phyloP scores from a whole-genome alignment of 352 stramenopile species.

The Salisapilia sapeloensis region DNA sequence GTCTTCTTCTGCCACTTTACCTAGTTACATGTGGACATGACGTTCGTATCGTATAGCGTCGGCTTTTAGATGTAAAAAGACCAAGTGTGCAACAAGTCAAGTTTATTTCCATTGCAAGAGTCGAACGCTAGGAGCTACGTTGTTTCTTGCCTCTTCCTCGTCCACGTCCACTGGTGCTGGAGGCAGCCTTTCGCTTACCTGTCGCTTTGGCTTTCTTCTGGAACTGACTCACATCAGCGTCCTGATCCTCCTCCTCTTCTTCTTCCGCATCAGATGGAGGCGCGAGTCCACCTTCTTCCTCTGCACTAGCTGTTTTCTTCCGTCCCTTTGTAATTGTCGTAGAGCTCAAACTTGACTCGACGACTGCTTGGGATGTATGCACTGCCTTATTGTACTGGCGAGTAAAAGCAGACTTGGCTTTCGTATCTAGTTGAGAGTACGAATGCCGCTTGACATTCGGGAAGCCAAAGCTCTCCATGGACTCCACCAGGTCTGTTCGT shows the following conservation, averaged over 20 bases:
- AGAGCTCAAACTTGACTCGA: conserved; percentile 55
- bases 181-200: conserved; percentile 36
- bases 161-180: conserved; percentile 16
- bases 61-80: too few relatives aligned
- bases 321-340: conserved; percentile 63
- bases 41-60: too few relatives aligned
- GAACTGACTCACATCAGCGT: conserved; percentile 59
- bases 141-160: not conserved
- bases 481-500: conserved; percentile 95
- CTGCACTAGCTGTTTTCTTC: conserved; percentile 17
- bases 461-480: conserved; percentile 85
- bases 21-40: too few relatives aligned
- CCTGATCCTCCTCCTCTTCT: conserved; percentile 41
- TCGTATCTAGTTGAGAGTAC: conserved; percentile 65
- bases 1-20: too few relatives aligned
- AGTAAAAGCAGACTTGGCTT: conserved; percentile 90
- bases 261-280: conserved; percentile 52
- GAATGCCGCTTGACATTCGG: conserved; percentile 54
- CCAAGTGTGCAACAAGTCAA: too few relatives aligned
- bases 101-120: too few relatives aligned
- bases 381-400: conserved; percentile 80
- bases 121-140: not conserved
- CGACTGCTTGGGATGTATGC: conserved; percentile 90
- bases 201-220: conserved; percentile 41
- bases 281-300: conserved; percentile 29